Evolutionary conservation across 371 early-diverging fungal genomes (phyloP), one percentile per base, ranked within the genome.

Genomic region (Conidiobolus incongruus): DNA sequence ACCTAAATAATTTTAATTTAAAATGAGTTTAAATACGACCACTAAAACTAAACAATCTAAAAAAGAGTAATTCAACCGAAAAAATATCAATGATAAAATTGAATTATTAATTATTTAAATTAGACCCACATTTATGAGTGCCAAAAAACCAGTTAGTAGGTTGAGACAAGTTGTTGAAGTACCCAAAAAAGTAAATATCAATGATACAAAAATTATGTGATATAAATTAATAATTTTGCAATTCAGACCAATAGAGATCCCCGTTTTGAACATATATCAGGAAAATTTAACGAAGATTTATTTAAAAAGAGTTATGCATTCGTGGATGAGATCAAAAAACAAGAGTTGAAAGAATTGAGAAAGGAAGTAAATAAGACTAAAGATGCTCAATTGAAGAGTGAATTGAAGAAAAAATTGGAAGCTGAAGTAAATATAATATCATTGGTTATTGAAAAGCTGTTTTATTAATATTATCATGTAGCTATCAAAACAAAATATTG

Each of bases 281-380:
- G 91, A 8, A 61, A 72, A 40, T 65, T 80, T 39, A 88, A 89
- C 56, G 70, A 78, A 44, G 88, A 79, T 40, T 47, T 89, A 35
- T 91, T 81, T 55, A 67, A 80, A 50, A 75, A 77, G 48, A 74
- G 84, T 8, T 91, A 86, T 56, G 56, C 51, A 4, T 91, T 88
- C 51, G 45, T 91, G 26, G 57, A 74, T 17, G 71, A 80, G n/a
- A 75, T 77, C 50, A 69, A 72, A 46, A 53, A 69, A 42, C 48
- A 55, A 2, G 91, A 91, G 51, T 55, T 80, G 22, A 59, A 62
- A 8, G 51, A 64, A 60, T 47, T 91, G 26, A 59, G 63, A 44
- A 48, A 66, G 30, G 51, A 60, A 47, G 54, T 80, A 20, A 55
- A 53, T 35, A 72, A 72, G 40, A 66, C 63, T 46, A 75, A 71